A percentile compares a stretch with the other conserved stretches of the same genome.
These are phyloP conservation scores for Lagenidium giganteum DNA, from an alignment of 352 stramenopile species.

Conservation along the genomic window DNA sequence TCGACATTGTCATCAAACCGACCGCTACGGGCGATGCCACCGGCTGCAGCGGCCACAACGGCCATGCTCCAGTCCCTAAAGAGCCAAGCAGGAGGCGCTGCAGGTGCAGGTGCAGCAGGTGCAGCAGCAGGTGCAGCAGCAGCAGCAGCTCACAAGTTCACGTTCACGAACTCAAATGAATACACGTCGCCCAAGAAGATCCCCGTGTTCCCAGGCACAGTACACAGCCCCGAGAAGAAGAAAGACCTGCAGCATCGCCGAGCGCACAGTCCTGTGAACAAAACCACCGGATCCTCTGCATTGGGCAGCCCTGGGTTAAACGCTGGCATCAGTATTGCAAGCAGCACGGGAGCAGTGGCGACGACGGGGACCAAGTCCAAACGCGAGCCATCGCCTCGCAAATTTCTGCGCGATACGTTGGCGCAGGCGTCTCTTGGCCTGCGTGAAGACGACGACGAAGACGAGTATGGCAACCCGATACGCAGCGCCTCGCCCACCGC, in stretches of 20 bases:
- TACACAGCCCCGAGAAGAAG: conserved; percentile 52
- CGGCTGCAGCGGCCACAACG: not conserved
- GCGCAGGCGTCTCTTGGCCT: conserved; percentile 4
- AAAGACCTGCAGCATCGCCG: conserved; percentile 13
- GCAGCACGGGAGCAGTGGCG: not conserved
- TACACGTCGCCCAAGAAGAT: conserved; percentile 80
- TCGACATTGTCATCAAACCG: conserved; percentile 49
- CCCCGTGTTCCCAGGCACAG: conserved; percentile 57
- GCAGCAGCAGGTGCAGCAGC: conserved; percentile 2
- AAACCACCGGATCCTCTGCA: too few relatives aligned
- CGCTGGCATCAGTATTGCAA: too few relatives aligned
- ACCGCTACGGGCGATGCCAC: conserved; percentile 32
- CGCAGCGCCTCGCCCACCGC: conserved; percentile 9
- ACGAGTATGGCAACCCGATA: too few relatives aligned
- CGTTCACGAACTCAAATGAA: conserved; percentile 58
- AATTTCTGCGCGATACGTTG: conserved; percentile 59
- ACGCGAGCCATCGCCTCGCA: conserved; percentile 50
- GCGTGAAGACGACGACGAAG: conserved; percentile 9
- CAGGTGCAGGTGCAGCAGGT: too few relatives aligned
- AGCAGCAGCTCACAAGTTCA: conserved; percentile 40
- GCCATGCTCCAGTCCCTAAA: too few relatives aligned
- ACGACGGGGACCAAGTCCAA: conserved; percentile 27
- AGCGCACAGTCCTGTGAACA: too few relatives aligned
- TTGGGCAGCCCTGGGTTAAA: too few relatives aligned
- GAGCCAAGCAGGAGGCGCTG: too few relatives aligned